phyloP scores from a whole-genome alignment of 495 filamentous ascomycete genomes.

The Aspergillus hancockii region DNA sequence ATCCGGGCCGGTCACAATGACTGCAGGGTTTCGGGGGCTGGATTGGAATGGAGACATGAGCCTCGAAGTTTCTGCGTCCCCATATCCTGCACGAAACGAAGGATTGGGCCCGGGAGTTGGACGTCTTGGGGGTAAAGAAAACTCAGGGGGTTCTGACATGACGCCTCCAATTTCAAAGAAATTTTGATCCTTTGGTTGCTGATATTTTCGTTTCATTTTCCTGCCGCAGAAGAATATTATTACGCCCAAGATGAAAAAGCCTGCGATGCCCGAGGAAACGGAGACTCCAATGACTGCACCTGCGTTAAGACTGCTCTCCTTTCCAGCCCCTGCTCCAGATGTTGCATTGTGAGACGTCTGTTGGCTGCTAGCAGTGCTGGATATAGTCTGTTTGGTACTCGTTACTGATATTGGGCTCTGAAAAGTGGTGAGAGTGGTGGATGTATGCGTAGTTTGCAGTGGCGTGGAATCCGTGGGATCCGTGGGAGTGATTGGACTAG shows the following conservation, averaged over 20 bases:
- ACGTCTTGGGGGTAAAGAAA: slow-evolving; percentile 26
- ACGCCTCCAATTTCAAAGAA: slow-evolving; percentile 46
- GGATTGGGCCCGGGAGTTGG: slow-evolving; percentile 20
- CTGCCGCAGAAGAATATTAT: slow-evolving; percentile 39
- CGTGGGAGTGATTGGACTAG: slow-evolving; percentile 9
- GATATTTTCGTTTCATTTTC: slow-evolving; percentile 29
- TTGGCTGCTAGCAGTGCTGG: slow-evolving; percentile 12
- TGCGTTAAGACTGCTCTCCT: slow-evolving; percentile 27
- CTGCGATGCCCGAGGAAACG: slow-evolving; percentile 41
- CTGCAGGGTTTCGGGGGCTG: slow-evolving; percentile 22
- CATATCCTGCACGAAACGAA: slow-evolving; percentile 11
- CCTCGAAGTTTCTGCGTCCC: slow-evolving; percentile 22
- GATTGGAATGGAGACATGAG: slow-evolving; percentile 20
- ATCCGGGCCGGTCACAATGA: slow-evolving; percentile 20
- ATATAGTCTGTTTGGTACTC: neutral
- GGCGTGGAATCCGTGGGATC: slow-evolving; percentile 14
- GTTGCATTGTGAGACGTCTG: slow-evolving; percentile 12
- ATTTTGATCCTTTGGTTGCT: slow-evolving; percentile 23
- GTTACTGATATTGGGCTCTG: slow-evolving; percentile 17
- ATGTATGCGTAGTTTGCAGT: slow-evolving; percentile 8
- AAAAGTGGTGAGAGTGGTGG: slow-evolving; percentile 15
- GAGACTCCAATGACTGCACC: slow-evolving; percentile 46
- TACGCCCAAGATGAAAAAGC: slow-evolving; percentile 40
- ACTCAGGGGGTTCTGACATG: slow-evolving; percentile 45
- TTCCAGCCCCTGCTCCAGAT: neutral